Percentiles rank a stretch among this genome's conserved stretches.
Conservation (phyloP, 2,329 filamentous ascomycete species). For the Graphilbum ipis-grandicollis region DNA sequence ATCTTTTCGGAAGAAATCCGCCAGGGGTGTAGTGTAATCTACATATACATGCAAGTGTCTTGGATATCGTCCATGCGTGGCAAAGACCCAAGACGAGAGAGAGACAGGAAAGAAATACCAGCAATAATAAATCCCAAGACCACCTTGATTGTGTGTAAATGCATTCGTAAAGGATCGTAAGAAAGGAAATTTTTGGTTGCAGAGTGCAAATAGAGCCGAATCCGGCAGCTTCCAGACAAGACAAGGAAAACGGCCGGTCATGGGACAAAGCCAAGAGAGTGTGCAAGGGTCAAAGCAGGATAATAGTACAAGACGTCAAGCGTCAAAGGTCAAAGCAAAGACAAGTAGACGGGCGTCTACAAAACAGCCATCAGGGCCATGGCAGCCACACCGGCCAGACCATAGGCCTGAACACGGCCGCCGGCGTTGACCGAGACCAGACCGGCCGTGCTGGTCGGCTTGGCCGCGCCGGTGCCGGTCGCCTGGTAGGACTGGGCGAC, state of each 20-base stretch:
- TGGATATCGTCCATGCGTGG: too few species aligned
- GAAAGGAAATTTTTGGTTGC: constrained; percentile 18
- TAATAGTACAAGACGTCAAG: neutral
- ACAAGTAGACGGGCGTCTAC: too few species aligned
- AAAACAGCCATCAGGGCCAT: constrained; percentile 27
- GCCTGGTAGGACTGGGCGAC: constrained; percentile 11
- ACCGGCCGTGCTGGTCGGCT: constrained; percentile 13
- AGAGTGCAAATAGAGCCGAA: too few species aligned
- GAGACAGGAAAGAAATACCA: constrained; percentile 2
- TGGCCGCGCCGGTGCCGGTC: constrained; percentile 14
- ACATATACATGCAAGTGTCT: neutral
- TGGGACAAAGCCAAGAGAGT: too few species aligned
- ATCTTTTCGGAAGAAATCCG: constrained; percentile 7
- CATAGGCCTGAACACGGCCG: constrained; percentile 17
- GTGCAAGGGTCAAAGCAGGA: too few species aligned
- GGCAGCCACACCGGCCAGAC: constrained; percentile 25
- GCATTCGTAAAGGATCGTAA: constrained; percentile 38
- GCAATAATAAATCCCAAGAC: constrained; percentile 7
- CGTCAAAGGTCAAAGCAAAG: neutral
- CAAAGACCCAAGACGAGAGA: too few species aligned
- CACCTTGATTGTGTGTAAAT: constrained; percentile 12
- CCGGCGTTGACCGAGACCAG: constrained; percentile 21
- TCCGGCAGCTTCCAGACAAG: too few species aligned
- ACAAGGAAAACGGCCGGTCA: too few species aligned
- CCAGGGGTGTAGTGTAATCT: constrained; percentile 5